Evolutionary conservation across 164 flowering plant genomes (phyloP).

Genomic region (Chimonanthus salicifolius): DNA sequence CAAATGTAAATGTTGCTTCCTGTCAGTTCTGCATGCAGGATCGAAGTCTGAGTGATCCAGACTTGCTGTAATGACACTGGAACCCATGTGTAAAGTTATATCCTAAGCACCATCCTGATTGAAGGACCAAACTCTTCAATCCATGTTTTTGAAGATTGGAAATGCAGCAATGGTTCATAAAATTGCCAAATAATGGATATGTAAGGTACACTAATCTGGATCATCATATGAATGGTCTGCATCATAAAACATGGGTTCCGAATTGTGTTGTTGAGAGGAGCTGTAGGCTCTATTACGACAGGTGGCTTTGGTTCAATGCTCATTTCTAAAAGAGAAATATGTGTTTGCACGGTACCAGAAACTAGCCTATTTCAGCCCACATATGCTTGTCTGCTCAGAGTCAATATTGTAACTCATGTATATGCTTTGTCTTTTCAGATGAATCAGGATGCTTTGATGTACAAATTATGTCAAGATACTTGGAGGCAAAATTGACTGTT

Average conservation of each 20-base stretch:
- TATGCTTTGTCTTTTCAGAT: conserved; percentile 24
- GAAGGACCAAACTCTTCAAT: not conserved
- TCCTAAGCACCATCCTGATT: too few species aligned
- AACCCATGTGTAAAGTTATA: too few species aligned
- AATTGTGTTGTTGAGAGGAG: too few species aligned
- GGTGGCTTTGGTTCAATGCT: not conserved
- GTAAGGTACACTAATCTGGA: too few species aligned
- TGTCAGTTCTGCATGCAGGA: not conserved
- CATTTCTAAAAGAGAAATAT: not conserved
- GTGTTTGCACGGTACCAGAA: not conserved
- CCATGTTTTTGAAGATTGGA: not conserved
- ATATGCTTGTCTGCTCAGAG: not conserved
- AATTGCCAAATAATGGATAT: too few species aligned
- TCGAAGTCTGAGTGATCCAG: not conserved
- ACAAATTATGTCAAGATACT: conserved; percentile 53
- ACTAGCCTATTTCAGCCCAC: not conserved
- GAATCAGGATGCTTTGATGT: conserved; percentile 42
- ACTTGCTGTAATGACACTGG: not conserved
- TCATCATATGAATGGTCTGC: too few species aligned
- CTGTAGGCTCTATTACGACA: not conserved
- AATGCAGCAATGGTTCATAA: not conserved
- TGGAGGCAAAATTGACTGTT: conserved; percentile 80
- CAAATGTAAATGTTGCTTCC: not conserved
- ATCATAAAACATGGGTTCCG: too few species aligned
- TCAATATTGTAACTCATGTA: not conserved